Base-by-base conservation (phyloP, 1,284 basidiomycete species). In the Leccinum pachyderme region DNA sequence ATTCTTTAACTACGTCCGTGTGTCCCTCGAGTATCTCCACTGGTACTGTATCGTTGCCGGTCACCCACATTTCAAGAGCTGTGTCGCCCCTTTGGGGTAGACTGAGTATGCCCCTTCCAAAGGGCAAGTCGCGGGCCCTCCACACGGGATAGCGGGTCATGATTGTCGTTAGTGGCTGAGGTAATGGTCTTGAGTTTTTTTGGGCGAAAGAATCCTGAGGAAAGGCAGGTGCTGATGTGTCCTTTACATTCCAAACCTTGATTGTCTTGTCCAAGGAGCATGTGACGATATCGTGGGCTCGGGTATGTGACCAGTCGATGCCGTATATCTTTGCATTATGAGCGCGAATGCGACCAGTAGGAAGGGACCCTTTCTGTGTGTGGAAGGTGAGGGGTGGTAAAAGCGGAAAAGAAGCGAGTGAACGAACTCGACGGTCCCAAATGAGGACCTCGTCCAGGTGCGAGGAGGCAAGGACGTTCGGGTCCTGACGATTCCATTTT, bases 1-100 rank as follows among this genome's bases (percentile, higher is more conserved):
- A 99, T 73, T 99, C 96, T 65, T 98, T 98, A 35, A 98, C 96
- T 5, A 95, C 91, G 64, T 97, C 95, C 0, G 84, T 82, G 69
- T 97, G 94, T 0, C 95, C 95, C 59, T 91, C 89, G 61, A 97
- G 98, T 3, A 80, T 77, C 56, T 90, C 84, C 7, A 94, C 83
- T 1, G 89, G 86, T 7, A 67, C 55, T 41, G 75, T 73, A 2
- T 75, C 71, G 47, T 80, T 70, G 13, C 75, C 76, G 51, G 81
- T 74, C 0, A 77, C 77, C 77, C 87, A 98, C 88, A 99, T 91
- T 69, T 94, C 91, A 24, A 98, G 77, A 0, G 83, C 81, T 7
- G 88, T 90, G 61, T 90, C 89, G 2, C 93, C 91, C 52, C 96
- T 78, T 70, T 99, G 97, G 0, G 97, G 91, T 24, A 99, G 73